A percentile compares a stretch with the other conserved stretches of the same genome.
Conservation (phyloP, 140 eudicot genomes). For the Flaveria floridana region DNA sequence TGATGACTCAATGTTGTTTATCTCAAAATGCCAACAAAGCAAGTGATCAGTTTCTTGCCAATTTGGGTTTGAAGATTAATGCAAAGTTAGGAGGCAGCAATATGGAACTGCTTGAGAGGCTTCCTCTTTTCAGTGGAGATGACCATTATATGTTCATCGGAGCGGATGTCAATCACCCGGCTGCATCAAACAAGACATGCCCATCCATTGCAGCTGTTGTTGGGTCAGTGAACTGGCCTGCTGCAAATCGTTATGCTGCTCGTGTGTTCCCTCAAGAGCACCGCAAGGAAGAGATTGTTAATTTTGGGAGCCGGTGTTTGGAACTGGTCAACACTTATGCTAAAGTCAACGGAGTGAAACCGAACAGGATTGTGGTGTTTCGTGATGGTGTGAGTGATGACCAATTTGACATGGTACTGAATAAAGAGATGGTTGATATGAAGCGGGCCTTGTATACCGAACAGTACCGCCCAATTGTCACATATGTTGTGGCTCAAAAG, state of each 20-base stretch:
- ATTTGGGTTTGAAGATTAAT: constrained; percentile 68
- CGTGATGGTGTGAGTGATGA: constrained; percentile 92
- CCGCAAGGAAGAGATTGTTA: constrained; percentile 50
- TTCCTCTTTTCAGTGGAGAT: constrained; percentile 38
- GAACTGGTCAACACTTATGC: constrained; percentile 55
- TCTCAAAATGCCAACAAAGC: constrained; percentile 40
- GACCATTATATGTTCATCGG: constrained; percentile 73
- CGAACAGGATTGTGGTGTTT: constrained; percentile 57
- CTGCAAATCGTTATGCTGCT: constrained; percentile 60
- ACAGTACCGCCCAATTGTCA: constrained; percentile 50
- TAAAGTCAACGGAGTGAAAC: constrained; percentile 40
- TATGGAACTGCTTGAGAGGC: constrained; percentile 42
- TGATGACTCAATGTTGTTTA: constrained; percentile 69
- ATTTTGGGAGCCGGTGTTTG: constrained; percentile 53
- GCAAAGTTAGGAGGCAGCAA: constrained; percentile 85
- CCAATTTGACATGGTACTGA: constrained; percentile 77
- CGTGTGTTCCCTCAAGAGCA: constrained; percentile 56
- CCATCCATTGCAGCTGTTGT: constrained; percentile 88
- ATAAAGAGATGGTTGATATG: constrained; percentile 54
- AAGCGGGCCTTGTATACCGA: constrained; percentile 32
- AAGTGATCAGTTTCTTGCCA: constrained; percentile 62
- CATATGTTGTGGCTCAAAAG: constrained; percentile 72
- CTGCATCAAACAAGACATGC: constrained; percentile 34
- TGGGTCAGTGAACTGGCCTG: constrained; percentile 74
- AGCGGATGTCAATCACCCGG: constrained; percentile 87